Evolutionary conservation across 1,284 basidiomycete genomes (phyloP).

Genomic region (Cryptococcus jaspeensis): DNA sequence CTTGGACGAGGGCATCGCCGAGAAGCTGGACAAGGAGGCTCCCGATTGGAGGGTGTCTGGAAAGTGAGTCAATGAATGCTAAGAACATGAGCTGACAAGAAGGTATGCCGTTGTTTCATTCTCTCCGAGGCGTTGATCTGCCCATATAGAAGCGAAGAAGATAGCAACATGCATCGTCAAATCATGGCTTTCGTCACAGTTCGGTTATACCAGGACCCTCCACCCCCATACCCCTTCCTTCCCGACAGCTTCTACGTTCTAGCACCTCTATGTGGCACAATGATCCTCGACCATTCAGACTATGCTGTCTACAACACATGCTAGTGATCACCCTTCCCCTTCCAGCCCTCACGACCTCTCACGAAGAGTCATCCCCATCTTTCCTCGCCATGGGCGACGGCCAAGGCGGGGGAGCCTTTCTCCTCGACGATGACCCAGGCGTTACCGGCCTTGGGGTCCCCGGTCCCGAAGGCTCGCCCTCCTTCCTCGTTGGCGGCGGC

Average conservation of each 20-base stretch:
- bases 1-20: conserved; percentile 40
- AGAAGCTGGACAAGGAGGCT: conserved; percentile 35
- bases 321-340: too few relatives aligned
- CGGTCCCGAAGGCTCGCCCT: not conserved
- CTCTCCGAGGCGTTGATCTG: conserved; percentile 9
- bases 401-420: conserved; percentile 16
- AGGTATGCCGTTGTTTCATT: conserved; percentile 48
- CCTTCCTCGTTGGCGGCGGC: not conserved
- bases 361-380: not conserved
- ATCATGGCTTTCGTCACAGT: not conserved
- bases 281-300: too few relatives aligned
- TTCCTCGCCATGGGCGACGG: conserved; percentile 8
- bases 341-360: not conserved
- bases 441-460: not conserved
- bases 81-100: not conserved
- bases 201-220: not conserved
- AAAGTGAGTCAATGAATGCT: conserved; percentile 33
- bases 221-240: not conserved
- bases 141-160: not conserved
- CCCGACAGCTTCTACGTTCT: not conserved
- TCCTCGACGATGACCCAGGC: conserved; percentile 6
- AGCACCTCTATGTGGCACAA: too few relatives aligned
- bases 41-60: conserved; percentile 48
- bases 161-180: not conserved
- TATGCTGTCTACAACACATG: too few relatives aligned